Conservation (phyloP, 148 eudicot species). For the Chenopodium album region DNA sequence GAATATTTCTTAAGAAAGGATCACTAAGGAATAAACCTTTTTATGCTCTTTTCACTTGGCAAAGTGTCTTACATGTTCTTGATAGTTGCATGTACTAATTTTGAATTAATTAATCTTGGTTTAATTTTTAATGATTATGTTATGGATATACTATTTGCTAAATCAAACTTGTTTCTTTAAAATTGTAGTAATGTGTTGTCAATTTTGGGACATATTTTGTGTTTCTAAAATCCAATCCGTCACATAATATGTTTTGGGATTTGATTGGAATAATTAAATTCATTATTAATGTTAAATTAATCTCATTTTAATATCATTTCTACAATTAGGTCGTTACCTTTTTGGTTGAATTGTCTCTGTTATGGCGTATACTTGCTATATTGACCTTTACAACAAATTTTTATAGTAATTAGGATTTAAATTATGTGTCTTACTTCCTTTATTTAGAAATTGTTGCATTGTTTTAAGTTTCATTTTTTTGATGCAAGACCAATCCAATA, state of each 20-base stretch:
- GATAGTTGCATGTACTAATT: slow-evolving; percentile 13
- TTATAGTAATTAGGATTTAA: too few relatives aligned
- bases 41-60: slow-evolving; percentile 23
- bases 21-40: slow-evolving; percentile 41
- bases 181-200: slow-evolving; percentile 20
- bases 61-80: slow-evolving; percentile 42
- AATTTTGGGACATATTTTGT: slow-evolving; percentile 14
- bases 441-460: too few relatives aligned
- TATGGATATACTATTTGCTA: slow-evolving; percentile 11
- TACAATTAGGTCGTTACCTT: not conserved
- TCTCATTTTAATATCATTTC: not conserved
- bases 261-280: not conserved
- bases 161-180: not conserved
- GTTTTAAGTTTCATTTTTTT: too few relatives aligned
- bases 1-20: slow-evolving; percentile 29
- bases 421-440: too few relatives aligned
- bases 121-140: not conserved
- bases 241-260: slow-evolving; percentile 15
- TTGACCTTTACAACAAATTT: not conserved
- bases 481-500: too few relatives aligned
- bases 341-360: not conserved
- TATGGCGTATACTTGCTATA: not conserved
- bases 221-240: slow-evolving; percentile 7
- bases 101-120: not conserved
- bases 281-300: not conserved